A percentile compares a stretch with the other conserved stretches of the same genome.
phyloP scores from a whole-genome alignment of 768 basidiomycete genomes.

The Calocybe indica region DNA sequence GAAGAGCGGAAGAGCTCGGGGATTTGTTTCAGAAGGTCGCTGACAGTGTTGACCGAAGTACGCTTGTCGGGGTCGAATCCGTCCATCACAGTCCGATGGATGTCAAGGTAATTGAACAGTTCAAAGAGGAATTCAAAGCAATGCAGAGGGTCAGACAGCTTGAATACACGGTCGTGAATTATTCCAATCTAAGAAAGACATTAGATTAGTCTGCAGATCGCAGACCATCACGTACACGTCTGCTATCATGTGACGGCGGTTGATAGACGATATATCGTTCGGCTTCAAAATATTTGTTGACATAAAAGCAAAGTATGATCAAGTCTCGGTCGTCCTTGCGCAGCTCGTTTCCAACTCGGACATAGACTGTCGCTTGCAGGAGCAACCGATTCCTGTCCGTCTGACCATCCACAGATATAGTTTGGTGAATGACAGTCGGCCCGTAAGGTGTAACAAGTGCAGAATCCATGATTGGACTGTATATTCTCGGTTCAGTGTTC shows the following conservation, averaged over 20 bases:
- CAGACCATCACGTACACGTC: neutral
- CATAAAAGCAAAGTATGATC: conserved; percentile 1
- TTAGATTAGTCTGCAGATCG: neutral
- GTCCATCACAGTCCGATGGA: neutral
- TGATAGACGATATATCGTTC: conserved; percentile 1
- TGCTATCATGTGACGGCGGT: neutral
- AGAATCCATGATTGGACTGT: conserved; percentile 1
- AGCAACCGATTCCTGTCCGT: neutral
- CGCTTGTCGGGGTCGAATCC: neutral
- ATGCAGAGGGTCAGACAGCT: neutral
- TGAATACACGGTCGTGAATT: neutral
- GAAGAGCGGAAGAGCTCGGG: too few relatives aligned
- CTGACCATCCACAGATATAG: neutral
- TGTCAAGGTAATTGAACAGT: neutral
- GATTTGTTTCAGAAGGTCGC: neutral
- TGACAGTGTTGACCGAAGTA: neutral
- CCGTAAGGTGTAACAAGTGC: neutral
- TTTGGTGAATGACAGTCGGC: conserved; percentile 1
- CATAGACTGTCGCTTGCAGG: neutral
- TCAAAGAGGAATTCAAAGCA: neutral
- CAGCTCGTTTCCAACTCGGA: neutral
- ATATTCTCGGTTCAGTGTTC: neutral
- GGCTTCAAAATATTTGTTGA: neutral
- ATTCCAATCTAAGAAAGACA: neutral
- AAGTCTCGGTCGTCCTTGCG: neutral